These are phyloP conservation scores for Fusarium sp. DNA, from an alignment of 2,329 filamentous ascomycete species.

Conservation along the genomic window DNA sequence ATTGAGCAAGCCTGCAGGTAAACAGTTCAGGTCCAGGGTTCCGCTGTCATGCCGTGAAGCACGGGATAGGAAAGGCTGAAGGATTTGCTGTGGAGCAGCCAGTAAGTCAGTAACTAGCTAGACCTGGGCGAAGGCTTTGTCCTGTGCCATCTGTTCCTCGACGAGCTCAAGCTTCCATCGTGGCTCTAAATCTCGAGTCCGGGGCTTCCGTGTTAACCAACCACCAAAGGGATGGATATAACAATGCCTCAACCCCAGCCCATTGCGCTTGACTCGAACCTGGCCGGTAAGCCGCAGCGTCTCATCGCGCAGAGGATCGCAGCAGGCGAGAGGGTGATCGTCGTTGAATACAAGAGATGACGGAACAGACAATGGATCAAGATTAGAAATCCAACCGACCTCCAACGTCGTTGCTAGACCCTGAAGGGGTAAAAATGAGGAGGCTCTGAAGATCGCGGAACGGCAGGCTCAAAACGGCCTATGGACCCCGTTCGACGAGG, in stretches of 20 bases:
- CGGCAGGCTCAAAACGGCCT: constrained; percentile 3
- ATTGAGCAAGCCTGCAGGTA: background rate
- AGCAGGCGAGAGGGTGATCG: background rate
- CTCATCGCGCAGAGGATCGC: constrained; percentile 16
- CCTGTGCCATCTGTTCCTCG: constrained; percentile 1
- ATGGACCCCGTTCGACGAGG: constrained; percentile 25
- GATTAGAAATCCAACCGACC: constrained; percentile 27
- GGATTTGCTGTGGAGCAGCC: constrained; percentile 9
- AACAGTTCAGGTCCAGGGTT: constrained; percentile 15
- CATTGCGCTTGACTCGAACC: background rate
- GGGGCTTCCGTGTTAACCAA: constrained; percentile 8
- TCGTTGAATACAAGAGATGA: constrained; percentile 12
- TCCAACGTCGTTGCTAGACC: constrained; percentile 5
- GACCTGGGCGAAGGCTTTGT: too few relatives aligned
- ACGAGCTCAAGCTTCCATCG: too few relatives aligned
- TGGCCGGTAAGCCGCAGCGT: constrained; percentile 19
- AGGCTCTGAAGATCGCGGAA: too few relatives aligned
- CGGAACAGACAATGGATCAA: too few relatives aligned
- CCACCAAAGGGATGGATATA: too few relatives aligned
- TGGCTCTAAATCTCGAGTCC: too few relatives aligned
- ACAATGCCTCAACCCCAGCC: background rate
- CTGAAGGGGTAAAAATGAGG: too few relatives aligned
- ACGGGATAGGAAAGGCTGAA: background rate
- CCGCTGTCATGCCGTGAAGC: constrained; percentile 16
- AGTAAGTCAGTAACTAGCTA: too few relatives aligned